Base-by-base conservation (phyloP, 192 early-diverging fungal genomes). In the Kappamyces sp. region DNA sequence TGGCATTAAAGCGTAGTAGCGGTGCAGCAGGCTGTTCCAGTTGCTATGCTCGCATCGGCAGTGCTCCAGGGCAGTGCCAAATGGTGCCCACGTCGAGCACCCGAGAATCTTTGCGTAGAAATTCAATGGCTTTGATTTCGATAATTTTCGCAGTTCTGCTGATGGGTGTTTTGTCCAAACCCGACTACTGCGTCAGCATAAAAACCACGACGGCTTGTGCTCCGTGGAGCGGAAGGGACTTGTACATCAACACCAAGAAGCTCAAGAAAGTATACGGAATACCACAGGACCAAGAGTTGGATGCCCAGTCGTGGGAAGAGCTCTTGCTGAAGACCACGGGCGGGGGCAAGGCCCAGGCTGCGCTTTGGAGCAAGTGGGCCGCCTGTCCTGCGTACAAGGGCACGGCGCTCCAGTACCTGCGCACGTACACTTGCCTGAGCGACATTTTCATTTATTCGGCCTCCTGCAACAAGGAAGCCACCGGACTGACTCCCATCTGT, bases 351-450 rank as follows among this genome's bases (percentile, higher is more conserved):
- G 9, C 54, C 9, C 69, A 73, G 57, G 52, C 40, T 4, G 37
- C 11, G 7, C 54, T 68, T 38, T 72, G 71, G 66, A 59, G 50
- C 29, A 63, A 75, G 49, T 76, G 66, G 64, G 62, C 66, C 12
- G 46, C 59, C 5, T 76, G 74, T 62, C 22, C 65, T 31, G 69
- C 64, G 50, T 77, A 74, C 66, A 15, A 61, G 2, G 75, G 71
- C 60, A 51, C 63, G 32, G 62, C 62, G n/a, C 74, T 77, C 54
- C 75, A 77, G 60, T 74, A 72, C 63, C 67, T 62, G 51, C 62
- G 66, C 14, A 57, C 71, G 4, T 75, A 75, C 62, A 52, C 57
- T 12, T 77, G 75, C 72, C 40, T 75, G 45, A 74, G 64, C 45
- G 75, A 77, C 53, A 64, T 77, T 15, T 70, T 69, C 62, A 33